Base-by-base conservation (phyloP, 1,284 basidiomycete genomes). In the Sanghuangporus sanghuang region DNA sequence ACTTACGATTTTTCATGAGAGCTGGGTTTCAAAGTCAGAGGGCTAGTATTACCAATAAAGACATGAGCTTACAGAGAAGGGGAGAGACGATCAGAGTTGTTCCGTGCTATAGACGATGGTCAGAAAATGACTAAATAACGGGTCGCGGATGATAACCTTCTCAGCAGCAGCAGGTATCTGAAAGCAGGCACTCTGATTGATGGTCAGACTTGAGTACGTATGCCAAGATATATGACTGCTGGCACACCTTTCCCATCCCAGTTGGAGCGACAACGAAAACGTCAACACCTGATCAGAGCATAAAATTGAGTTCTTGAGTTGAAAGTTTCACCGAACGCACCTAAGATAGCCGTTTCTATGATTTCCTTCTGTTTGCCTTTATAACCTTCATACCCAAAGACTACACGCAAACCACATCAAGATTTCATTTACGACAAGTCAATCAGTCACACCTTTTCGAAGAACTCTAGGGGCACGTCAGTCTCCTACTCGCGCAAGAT, bases 251-350 rank as follows among this genome's bases (percentile, higher is more conserved):
- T 35, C 93, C 93, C 82, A 94, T 87, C 2, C 93, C 93, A 1
- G 93, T 95, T 0, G 93, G 92, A 7, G 93, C 93, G 2, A 95
- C 81, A 5, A 95, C 90, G 53, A 93, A 81, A 6, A 93, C 83
- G 74, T 93, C 90, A 16, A 74, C 75, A 11, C 86, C 87, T 89
- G 58, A 11, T 12, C 32, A 68, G 52, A 12, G 60, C 54, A 40
- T 70, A 61, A 61, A 9, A 44, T 62, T 35, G 38, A 66, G 52
- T 35, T 40, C 57, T 11, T 27, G 23, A 66, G 59, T 23, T 61
- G 27, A 57, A n/a, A 48, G 44, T 61, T 39, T 40, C 53, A 50
- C 27, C n/a, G 32, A 3, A 65, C 53, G 32, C 46, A 16, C 75
- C 78, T 53, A 69, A 68, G 38, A 80, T 71, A 0, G 75, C 77